These are phyloP conservation scores for Termitomyces eurrhizus DNA, from an alignment of 768 basidiomycete species.

Conservation along the genomic window DNA sequence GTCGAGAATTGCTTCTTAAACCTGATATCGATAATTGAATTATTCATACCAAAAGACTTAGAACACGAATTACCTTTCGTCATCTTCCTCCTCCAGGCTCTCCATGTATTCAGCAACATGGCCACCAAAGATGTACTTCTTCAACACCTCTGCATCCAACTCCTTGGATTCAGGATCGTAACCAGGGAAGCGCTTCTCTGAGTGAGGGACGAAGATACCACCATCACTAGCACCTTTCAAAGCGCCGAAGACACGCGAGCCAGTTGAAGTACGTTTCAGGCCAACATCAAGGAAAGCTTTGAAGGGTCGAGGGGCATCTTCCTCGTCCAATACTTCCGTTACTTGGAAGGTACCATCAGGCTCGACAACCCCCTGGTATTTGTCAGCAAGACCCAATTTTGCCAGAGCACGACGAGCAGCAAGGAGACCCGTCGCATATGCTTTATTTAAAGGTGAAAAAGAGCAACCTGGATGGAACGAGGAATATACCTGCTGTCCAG, in stretches of 20 bases:
- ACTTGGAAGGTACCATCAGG: slow-evolving; percentile 82
- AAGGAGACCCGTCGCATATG: slow-evolving; percentile 96
- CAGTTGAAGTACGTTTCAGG: slow-evolving; percentile 95
- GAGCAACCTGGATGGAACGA: background rate
- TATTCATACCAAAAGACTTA: background rate
- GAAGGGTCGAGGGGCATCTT: slow-evolving; percentile 97
- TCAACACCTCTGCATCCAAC: slow-evolving; percentile 90
- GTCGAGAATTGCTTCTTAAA: slow-evolving; percentile 97
- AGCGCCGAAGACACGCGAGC: slow-evolving; percentile 95
- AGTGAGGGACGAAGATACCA: slow-evolving; percentile 97
- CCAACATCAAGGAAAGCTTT: slow-evolving; percentile 99
- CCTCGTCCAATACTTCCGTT: slow-evolving; percentile 85
- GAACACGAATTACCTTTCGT: slow-evolving; percentile 65
- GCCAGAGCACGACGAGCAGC: slow-evolving; percentile 90
- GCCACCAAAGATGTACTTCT: slow-evolving; percentile 97
- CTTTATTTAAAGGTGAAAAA: slow-evolving; percentile 31
- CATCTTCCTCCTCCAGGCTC: slow-evolving; percentile 98
- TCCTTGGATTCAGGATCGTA: slow-evolving; percentile 91
- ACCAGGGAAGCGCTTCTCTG: slow-evolving; percentile 96
- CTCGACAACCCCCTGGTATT: slow-evolving; percentile 92
- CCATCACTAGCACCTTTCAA: slow-evolving; percentile 99
- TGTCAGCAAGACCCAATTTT: slow-evolving; percentile 96
- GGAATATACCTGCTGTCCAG: slow-evolving; percentile 83
- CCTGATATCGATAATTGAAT: slow-evolving; percentile 31
- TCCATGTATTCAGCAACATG: slow-evolving; percentile 99